Base-by-base conservation (phyloP, 2,329 filamentous ascomycete genomes). In the Talaromyces sp. region DNA sequence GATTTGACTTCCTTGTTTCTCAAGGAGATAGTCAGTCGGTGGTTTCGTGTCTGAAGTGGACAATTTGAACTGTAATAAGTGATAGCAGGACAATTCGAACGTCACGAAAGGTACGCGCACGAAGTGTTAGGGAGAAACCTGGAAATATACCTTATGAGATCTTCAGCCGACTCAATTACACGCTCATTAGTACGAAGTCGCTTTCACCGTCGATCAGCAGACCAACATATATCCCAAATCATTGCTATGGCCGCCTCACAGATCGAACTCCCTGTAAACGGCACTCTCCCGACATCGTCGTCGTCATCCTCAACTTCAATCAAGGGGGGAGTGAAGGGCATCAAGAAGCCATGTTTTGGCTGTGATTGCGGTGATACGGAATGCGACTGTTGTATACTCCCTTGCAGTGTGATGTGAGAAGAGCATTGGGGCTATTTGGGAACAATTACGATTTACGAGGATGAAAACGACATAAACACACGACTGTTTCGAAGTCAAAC, bases 311-410 rank as follows among this genome's bases (percentile, higher is more conserved):
- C 62, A 15, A 68, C 75, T 19, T 75, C 75, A 0, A 71, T 79
- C 60, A 74, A 70, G 54, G 77, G 77, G 61, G 77, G 77, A 17
- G 76, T 79, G 68, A 77, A 79, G 66, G 66, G 71, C 2, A 73
- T 75, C 3, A 74, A 75, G 9, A 79, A 78, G 66, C 77, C 77
- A 9, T 79, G 77, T 57, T 79, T 79, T 62, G 76, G 77, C 3
- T 79, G 77, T 60, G 77, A 78, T 52, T 79, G 77, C 35, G 76
- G 77, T 7, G 77, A 77, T 66, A 76, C 78, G 57, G 76, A 77
- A 43, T 79, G 77, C 39, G 77, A 79, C 66, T 78, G 75, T 62
- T 78, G 76, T 59, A 75, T 79, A 62, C 47, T 63, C 37, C 62
- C 62, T 33, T 79, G 77, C 66, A 75, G 72, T 11, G 75, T 79